Evolutionary conservation across 352 stramenopile genomes (phyloP).

Genomic region (Thraustochytrium sp.): DNA sequence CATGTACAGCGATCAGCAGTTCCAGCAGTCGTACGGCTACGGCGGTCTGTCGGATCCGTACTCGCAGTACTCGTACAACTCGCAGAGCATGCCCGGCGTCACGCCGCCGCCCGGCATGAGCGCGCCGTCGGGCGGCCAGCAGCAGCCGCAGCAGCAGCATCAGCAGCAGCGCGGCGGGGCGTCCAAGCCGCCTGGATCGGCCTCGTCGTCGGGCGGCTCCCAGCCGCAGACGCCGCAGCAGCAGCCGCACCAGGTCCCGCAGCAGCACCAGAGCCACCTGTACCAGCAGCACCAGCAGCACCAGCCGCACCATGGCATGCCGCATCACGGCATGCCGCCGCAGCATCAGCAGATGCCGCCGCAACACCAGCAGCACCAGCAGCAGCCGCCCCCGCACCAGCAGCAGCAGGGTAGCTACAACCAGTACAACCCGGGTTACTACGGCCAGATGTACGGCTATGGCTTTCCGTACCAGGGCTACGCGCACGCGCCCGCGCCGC

Average conservation of each 20-base stretch:
- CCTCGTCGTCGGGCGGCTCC: no score
- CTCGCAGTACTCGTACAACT: neutral
- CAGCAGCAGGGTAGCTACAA: neutral
- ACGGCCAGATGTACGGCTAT: constrained; percentile 3
- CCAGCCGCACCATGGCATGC: neutral
- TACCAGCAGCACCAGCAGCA: neutral
- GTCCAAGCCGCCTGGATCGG: neutral
- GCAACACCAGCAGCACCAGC: neutral
- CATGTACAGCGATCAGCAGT: constrained; percentile 4
- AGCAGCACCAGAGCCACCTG: neutral
- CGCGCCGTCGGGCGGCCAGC: neutral
- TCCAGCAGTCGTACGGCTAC: constrained; percentile 3
- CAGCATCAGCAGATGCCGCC: neutral
- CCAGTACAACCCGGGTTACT: constrained; percentile 14
- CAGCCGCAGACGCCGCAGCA: neutral
- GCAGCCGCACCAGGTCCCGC: neutral
- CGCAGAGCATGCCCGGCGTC: neutral
- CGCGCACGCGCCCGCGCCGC: neutral
- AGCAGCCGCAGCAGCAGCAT: constrained; percentile 8
- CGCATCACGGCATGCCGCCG: neutral
- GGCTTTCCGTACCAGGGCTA: neutral
- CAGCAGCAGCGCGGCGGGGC: neutral
- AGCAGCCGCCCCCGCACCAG: neutral
- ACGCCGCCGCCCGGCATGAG: neutral
- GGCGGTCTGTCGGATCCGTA: neutral